Conservation (phyloP, 2,329 filamentous ascomycete species). For the Alternaria sp. region DNA sequence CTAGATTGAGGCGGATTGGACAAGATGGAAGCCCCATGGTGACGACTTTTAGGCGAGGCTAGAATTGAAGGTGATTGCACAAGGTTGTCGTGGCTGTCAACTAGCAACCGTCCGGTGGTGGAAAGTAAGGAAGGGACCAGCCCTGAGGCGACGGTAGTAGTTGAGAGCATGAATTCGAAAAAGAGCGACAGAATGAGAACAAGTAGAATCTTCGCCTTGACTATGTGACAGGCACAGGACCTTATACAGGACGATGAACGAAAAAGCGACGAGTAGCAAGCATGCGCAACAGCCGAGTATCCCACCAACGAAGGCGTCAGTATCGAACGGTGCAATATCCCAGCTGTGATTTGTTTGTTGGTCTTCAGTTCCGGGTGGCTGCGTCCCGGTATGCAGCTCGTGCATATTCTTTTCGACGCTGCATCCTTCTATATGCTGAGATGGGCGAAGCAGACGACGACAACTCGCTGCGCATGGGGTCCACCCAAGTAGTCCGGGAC, state of each 20-base stretch:
- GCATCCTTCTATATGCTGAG: slow-evolving; percentile 15
- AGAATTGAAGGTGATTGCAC: slow-evolving; percentile 13
- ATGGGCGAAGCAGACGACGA: slow-evolving; percentile 26
- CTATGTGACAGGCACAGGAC: background rate
- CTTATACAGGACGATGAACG: slow-evolving; percentile 18
- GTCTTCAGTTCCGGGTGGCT: slow-evolving; percentile 14
- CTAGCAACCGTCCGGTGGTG: background rate
- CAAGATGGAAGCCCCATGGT: slow-evolving; percentile 2
- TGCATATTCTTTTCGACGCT: slow-evolving; percentile 17
- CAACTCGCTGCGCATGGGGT: slow-evolving; percentile 14
- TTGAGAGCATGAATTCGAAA: slow-evolving; percentile 11
- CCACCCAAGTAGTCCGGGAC: slow-evolving; percentile 6
- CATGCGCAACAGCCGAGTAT: slow-evolving; percentile 14
- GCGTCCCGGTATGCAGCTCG: slow-evolving; percentile 13
- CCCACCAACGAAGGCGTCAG: slow-evolving; percentile 21
- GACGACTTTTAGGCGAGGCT: slow-evolving; percentile 4
- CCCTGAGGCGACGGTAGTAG: slow-evolving; percentile 9
- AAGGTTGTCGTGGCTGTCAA: slow-evolving; percentile 5
- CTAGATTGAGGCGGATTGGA: background rate
- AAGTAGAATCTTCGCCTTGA: background rate
- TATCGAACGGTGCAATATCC: slow-evolving; percentile 18
- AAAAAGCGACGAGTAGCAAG: slow-evolving; percentile 32
- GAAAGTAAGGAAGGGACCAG: slow-evolving; percentile 10
- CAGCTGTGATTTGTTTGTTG: slow-evolving; percentile 15
- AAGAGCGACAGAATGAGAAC: slow-evolving; percentile 2